Conservation (phyloP, 768 basidiomycete genomes). For the Neoboletus subvelutipes region DNA sequence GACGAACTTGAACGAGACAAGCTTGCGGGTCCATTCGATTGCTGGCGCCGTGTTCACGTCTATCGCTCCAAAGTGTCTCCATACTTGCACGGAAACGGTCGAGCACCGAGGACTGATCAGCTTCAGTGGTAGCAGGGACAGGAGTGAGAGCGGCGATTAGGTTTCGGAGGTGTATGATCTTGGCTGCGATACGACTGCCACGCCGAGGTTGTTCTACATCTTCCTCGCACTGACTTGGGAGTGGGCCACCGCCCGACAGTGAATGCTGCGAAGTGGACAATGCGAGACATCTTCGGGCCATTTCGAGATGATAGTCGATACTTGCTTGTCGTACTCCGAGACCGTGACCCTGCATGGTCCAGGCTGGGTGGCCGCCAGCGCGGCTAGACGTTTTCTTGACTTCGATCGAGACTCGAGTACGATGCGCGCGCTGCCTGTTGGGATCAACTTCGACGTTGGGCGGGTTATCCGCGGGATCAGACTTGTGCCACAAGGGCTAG, state of each 20-base stretch:
- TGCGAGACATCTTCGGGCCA: slow-evolving; percentile 17
- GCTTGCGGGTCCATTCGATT: slow-evolving; percentile 4
- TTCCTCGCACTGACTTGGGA: neutral
- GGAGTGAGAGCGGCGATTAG: slow-evolving; percentile 20
- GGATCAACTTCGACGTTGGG: neutral
- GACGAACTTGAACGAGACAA: slow-evolving; percentile 1
- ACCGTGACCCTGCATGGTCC: slow-evolving; percentile 9
- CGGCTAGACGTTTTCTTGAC: neutral
- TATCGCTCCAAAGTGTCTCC: slow-evolving; percentile 21
- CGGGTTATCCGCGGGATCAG: neutral
- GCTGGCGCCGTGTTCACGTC: slow-evolving; percentile 4
- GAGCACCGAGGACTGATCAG: slow-evolving; percentile 8
- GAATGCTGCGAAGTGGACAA: slow-evolving; percentile 1
- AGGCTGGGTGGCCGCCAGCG: neutral
- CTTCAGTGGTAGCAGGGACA: slow-evolving; percentile 22
- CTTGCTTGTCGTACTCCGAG: slow-evolving; percentile 16
- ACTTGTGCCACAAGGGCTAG: neutral
- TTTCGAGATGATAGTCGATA: slow-evolving; percentile 23
- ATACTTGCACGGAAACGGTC: slow-evolving; percentile 22
- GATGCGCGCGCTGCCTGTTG: neutral
- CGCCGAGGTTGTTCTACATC: slow-evolving; percentile 8
- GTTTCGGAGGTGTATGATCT: slow-evolving; percentile 18
- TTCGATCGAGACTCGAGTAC: neutral
- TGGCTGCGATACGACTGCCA: slow-evolving; percentile 17
- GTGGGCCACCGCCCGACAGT: neutral